These are phyloP conservation scores for Candida glucosophila DNA, from an alignment of 1,139 yeast species.

Conservation along the genomic window DNA sequence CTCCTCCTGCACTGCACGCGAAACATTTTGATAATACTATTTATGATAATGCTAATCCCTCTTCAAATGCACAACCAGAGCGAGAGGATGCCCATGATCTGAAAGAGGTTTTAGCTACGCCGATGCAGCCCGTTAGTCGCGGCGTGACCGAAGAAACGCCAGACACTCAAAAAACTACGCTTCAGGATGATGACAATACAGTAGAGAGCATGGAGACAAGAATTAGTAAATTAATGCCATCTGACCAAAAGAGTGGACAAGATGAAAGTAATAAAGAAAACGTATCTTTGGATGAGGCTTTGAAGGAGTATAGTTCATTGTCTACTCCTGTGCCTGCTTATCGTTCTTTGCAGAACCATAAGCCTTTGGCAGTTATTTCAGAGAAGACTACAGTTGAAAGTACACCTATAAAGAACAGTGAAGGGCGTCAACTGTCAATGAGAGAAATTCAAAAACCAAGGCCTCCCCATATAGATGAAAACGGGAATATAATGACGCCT, in stretches of 20 bases:
- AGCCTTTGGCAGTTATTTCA: conserved; percentile 30
- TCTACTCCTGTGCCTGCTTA: conserved; percentile 24
- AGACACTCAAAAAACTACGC: conserved; percentile 39
- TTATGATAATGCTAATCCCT: too few species aligned
- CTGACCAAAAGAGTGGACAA: conserved; percentile 2
- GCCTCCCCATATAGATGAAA: conserved; percentile 27
- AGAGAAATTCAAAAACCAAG: conserved; percentile 15
- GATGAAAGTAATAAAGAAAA: conserved; percentile 36
- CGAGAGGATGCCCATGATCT: conserved; percentile 1
- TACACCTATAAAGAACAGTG: conserved; percentile 16
- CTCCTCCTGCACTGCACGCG: too few species aligned
- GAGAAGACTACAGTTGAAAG: conserved; percentile 25
- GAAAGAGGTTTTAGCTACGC: conserved; percentile 23
- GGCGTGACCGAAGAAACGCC: conserved; percentile 29
- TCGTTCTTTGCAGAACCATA: conserved; percentile 6
- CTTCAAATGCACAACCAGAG: conserved; percentile 1
- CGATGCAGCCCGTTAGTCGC: conserved; percentile 22
- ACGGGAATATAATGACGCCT: conserved; percentile 23
- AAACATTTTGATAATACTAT: too few species aligned
- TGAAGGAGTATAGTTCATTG: conserved; percentile 17
- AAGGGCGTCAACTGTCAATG: conserved; percentile 6
- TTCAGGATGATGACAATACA: conserved; percentile 28
- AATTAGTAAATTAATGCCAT: conserved; percentile 22
- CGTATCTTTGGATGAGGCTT: conserved; percentile 26
- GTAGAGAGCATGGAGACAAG: conserved; percentile 17